Evolutionary conservation across 2,329 filamentous ascomycete species (phyloP), one percentile per base, ranked within the genome.

Genomic region (Colletotrichum lupini): DNA sequence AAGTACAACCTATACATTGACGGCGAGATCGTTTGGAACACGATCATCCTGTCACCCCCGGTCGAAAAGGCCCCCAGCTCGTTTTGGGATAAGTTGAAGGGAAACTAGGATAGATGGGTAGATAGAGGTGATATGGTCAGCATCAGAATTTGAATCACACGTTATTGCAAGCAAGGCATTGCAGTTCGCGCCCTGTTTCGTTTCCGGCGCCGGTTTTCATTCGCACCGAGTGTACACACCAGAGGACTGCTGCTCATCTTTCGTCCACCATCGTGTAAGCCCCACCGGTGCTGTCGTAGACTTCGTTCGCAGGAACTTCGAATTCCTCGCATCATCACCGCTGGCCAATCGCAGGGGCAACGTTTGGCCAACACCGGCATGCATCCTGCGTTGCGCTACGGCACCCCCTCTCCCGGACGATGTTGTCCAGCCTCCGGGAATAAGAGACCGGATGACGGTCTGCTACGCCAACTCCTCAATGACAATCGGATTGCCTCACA

Each of bases 1-100:
- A 92, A 92, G 59, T 98, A 98, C 79, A 89, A 91, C 4, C 85
- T 98, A 2, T 98, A 93, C 80, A 88, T 98, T 22, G 93, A 98
- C 80, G 96, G 95, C 2, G 83, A 89, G 56, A 92, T 96, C 80
- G 87, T 87, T 1, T 98, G 96, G 96, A 92, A 90, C 69, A 90
- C 86, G 3, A 84, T 87, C 0, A 78, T 91, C 2, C 78, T 90
- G 14, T 85, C 87, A 0, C 87, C 89, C 8, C 83, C 86, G n/a
- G 72, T 76, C n/a, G 78, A 78, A 11, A 82, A 79, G 35, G 70
- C 76, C n/a, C 68, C 77, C 14, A 77, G 79, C 2, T 86, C 86
- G 0, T 82, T 89, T 37, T 90, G 88, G 88, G 82, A 85, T 46
- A 85, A 80, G 75, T 76, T 86, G 55, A 80, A 77, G 61, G 78